Percentiles rank a stretch among this genome's conserved stretches.
phyloP scores from a whole-genome alignment of 2,329 filamentous ascomycete species.

The Paracorniculantispora psalliotae region DNA sequence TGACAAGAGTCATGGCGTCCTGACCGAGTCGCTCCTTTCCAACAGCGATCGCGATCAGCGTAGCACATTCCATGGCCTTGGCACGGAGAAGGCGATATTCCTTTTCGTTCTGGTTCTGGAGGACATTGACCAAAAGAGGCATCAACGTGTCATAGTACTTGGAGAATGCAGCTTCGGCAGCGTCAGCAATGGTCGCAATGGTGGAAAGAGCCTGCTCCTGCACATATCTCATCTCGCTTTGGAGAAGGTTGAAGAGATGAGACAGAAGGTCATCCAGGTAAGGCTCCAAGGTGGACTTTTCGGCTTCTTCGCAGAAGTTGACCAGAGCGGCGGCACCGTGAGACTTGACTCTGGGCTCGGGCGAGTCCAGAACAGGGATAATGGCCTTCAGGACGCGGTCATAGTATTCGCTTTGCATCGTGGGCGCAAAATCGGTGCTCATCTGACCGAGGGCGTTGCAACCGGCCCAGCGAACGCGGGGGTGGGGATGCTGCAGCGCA shows the following conservation, averaged over 20 bases:
- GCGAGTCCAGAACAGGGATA: constrained; percentile 83
- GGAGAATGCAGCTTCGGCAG: constrained; percentile 87
- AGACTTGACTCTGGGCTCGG: constrained; percentile 90
- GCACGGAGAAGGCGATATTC: constrained; percentile 87
- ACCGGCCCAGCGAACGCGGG: constrained; percentile 92
- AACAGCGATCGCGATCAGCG: constrained; percentile 89
- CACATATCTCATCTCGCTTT: constrained; percentile 90
- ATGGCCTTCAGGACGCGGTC: constrained; percentile 82
- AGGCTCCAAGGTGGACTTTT: constrained; percentile 84
- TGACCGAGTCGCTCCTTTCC: constrained; percentile 86
- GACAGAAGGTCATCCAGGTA: constrained; percentile 85
- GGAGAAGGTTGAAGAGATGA: constrained; percentile 80
- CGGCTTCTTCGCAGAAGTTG: constrained; percentile 98
- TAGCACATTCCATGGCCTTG: constrained; percentile 99
- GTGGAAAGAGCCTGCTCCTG: constrained; percentile 97
- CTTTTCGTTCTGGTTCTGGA: constrained; percentile 86
- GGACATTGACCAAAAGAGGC: constrained; percentile 86
- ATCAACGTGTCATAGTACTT: constrained; percentile 96
- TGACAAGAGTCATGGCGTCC: constrained; percentile 82
- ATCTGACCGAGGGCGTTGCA: constrained; percentile 99
- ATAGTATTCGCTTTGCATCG: constrained; percentile 96
- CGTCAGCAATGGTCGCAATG: constrained; percentile 98
- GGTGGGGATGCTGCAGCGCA: constrained; percentile 81
- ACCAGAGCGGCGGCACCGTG: constrained; percentile 96
- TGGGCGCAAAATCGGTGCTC: constrained; percentile 98